Conservation (phyloP, 331 rosid genomes). For the Stylosanthes scabra region DNA sequence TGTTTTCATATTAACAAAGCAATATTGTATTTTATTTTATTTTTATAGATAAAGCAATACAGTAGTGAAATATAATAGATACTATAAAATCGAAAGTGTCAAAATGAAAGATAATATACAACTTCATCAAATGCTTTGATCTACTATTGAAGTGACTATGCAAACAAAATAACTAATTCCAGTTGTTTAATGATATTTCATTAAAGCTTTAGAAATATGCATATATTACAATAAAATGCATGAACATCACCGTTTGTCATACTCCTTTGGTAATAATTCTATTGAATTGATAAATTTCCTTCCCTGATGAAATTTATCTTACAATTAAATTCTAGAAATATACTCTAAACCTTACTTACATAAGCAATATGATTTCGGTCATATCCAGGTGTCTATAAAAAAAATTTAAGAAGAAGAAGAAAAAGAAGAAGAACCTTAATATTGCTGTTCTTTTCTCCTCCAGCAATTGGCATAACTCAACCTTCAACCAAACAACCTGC, state of each 20-base stretch:
- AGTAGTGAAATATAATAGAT: conserved; percentile 18
- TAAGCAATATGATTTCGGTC: conserved; percentile 18
- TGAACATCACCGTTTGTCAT: neutral
- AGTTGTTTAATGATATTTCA: conserved; percentile 12
- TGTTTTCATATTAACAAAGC: conserved; percentile 32
- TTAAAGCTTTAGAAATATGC: conserved; percentile 19
- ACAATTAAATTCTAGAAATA: conserved; percentile 25
- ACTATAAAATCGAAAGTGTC: conserved; percentile 24
- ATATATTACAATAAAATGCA: too few species aligned
- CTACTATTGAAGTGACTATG: conserved; percentile 5
- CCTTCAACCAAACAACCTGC: conserved; percentile 96
- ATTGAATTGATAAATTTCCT: conserved; percentile 9
- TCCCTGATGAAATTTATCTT: conserved; percentile 25
- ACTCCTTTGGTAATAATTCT: conserved; percentile 28
- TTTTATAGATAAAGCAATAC: conserved; percentile 27
- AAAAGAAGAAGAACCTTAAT: conserved; percentile 64
- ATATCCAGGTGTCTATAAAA: too few species aligned
- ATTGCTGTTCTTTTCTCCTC: conserved; percentile 91
- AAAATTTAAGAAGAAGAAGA: too few species aligned
- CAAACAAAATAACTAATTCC: conserved; percentile 25
- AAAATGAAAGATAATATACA: conserved; percentile 15
- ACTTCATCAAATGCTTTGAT: conserved; percentile 20
- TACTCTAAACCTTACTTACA: conserved; percentile 21
- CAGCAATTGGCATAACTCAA: conserved; percentile 83
- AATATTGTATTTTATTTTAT: too few species aligned